These are phyloP conservation scores for Taiwanofungus camphoratus DNA, from an alignment of 1,284 basidiomycete genomes.

Conservation along the genomic window DNA sequence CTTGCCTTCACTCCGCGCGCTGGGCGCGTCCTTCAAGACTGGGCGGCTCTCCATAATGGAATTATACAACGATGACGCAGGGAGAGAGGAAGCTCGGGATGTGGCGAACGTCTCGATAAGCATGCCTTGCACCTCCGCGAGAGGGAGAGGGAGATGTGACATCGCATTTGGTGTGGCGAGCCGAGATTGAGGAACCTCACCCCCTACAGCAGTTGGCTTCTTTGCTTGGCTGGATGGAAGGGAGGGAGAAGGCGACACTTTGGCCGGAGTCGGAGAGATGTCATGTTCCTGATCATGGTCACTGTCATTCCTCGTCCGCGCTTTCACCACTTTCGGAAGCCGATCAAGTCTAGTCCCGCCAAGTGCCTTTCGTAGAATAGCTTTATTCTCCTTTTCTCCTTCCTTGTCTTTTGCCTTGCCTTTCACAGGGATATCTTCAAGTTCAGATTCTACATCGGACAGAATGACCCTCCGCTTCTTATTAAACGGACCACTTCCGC, in stretches of 20 bases:
- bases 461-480: not conserved
- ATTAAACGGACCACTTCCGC: not conserved
- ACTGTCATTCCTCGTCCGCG: not conserved
- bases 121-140: slow-evolving; percentile 40
- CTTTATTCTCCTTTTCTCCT: not conserved
- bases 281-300: not conserved
- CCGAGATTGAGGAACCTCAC: not conserved
- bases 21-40: slow-evolving; percentile 36
- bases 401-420: not conserved
- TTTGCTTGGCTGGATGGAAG: too few relatives aligned
- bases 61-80: slow-evolving; percentile 49
- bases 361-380: not conserved
- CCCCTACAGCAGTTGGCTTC: too few relatives aligned
- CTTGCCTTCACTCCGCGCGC: slow-evolving; percentile 14
- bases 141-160: slow-evolving; percentile 19
- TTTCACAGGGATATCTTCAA: not conserved
- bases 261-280: not conserved
- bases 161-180: not conserved
- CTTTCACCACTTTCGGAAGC: not conserved
- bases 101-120: slow-evolving; percentile 69
- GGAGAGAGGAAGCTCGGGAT: slow-evolving; percentile 62
- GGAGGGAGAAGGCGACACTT: not conserved
- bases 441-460: not conserved
- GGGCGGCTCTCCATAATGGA: slow-evolving; percentile 50
- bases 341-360: not conserved